A percentile compares a stretch with the other conserved stretches of the same genome.
Evolutionary conservation across 495 filamentous ascomycete species (phyloP).

Genomic region (Trichocladium uniseriatum): DNA sequence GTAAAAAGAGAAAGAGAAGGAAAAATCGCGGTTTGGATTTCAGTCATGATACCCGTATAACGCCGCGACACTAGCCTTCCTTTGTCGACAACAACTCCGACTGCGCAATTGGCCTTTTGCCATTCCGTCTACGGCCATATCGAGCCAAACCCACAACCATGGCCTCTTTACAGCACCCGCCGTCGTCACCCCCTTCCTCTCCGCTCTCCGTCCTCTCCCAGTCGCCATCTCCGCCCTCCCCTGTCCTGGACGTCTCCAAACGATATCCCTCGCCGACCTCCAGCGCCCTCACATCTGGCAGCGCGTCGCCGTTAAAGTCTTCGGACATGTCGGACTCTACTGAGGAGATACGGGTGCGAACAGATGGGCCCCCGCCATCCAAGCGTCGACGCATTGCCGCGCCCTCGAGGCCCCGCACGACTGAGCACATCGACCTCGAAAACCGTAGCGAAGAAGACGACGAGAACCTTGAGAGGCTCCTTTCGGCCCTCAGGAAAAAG

Average conservation of each 20-base stretch:
- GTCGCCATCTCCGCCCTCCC: constrained; percentile 48
- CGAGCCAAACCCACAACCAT: constrained; percentile 3
- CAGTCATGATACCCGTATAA: constrained; percentile 24
- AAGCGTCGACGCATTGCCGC: constrained; percentile 62
- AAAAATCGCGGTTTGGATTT: neutral
- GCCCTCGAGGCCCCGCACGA: constrained; percentile 61
- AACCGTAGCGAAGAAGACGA: constrained; percentile 38
- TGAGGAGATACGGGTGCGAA: constrained; percentile 43
- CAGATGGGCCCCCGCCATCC: constrained; percentile 54
- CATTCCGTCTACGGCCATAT: neutral
- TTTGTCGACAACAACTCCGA: neutral
- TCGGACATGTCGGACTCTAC: constrained; percentile 21
- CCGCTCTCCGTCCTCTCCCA: constrained; percentile 40
- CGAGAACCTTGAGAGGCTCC: constrained; percentile 53
- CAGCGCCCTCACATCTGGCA: constrained; percentile 29
- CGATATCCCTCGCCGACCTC: constrained; percentile 38
- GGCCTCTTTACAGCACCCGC: constrained; percentile 3
- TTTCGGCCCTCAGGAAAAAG: constrained; percentile 72
- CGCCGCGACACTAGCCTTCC: no score
- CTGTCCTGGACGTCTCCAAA: constrained; percentile 33
- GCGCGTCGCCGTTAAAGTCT: constrained; percentile 34
- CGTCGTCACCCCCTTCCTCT: constrained; percentile 38
- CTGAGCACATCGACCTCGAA: constrained; percentile 64
- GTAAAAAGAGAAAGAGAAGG: neutral
- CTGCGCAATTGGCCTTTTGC: neutral